A percentile compares a stretch with the other conserved stretches of the same genome.
phyloP scores from a whole-genome alignment of 441 rosid species.

The Hura crepitans region DNA sequence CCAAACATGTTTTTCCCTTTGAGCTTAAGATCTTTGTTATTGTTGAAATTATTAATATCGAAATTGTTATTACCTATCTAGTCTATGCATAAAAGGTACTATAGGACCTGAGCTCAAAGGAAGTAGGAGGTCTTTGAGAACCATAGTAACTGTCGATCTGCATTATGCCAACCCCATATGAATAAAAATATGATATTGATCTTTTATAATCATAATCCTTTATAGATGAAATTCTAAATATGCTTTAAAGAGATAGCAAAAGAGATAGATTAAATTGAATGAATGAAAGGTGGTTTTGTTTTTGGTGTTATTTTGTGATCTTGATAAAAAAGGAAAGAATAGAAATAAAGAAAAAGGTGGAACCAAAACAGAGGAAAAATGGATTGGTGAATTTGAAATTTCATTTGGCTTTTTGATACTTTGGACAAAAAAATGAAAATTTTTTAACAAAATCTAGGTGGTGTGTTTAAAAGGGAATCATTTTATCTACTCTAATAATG shows the following conservation, averaged over 20 bases:
- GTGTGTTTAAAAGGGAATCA: conserved; percentile 33
- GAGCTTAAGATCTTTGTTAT: conserved; percentile 31
- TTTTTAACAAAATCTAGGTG: conserved; percentile 6
- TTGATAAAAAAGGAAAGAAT: conserved; percentile 16
- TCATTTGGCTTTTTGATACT: too few species aligned
- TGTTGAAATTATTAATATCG: conserved; percentile 11
- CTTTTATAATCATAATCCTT: conserved; percentile 49
- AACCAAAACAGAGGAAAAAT: neutral
- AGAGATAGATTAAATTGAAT: neutral
- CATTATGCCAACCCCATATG: conserved; percentile 41
- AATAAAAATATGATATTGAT: conserved; percentile 37
- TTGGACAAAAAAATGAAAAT: neutral
- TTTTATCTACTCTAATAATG: conserved; percentile 18
- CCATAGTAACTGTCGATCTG: conserved; percentile 50
- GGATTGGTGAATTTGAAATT: neutral
- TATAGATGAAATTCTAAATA: conserved; percentile 34
- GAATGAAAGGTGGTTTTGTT: neutral
- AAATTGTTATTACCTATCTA: conserved; percentile 32
- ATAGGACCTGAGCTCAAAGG: conserved; percentile 52
- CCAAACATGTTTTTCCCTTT: conserved; percentile 45
- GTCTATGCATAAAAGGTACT: conserved; percentile 52
- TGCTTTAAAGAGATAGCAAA: neutral
- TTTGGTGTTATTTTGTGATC: conserved; percentile 19
- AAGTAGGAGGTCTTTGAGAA: conserved; percentile 27
- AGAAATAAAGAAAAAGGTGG: conserved; percentile 24